Conservation (phyloP, 306 rosid genomes). For the Vicia faba region DNA sequence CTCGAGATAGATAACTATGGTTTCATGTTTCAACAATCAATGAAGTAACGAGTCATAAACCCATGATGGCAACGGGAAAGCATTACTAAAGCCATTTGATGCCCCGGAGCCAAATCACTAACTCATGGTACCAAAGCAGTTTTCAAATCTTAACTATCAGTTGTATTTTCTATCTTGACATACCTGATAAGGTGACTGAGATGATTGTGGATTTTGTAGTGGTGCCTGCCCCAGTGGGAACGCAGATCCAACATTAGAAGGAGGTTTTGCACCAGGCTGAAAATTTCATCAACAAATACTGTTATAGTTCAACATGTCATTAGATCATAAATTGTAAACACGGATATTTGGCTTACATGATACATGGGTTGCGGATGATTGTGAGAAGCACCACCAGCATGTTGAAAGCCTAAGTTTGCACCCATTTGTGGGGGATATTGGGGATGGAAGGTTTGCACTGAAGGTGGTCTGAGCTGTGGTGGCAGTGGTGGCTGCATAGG, state of each 20-base stretch:
- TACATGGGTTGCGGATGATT: constrained; percentile 69
- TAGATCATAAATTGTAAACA: constrained; percentile 31
- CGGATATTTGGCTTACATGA: constrained; percentile 72
- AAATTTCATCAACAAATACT: constrained; percentile 41
- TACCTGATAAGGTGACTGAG: constrained; percentile 83
- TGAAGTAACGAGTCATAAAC: constrained; percentile 18
- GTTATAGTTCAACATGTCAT: constrained; percentile 17
- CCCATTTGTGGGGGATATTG: constrained; percentile 79
- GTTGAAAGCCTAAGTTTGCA: constrained; percentile 68
- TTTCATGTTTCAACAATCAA: neutral
- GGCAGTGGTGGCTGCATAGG: constrained; percentile 78
- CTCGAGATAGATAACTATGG: neutral
- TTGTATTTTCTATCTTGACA: constrained; percentile 7
- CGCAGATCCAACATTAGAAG: constrained; percentile 62
- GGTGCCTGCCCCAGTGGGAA: constrained; percentile 70
- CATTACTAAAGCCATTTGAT: constrained; percentile 18
- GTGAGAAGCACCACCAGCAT: constrained; percentile 67
- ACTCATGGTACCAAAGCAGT: neutral
- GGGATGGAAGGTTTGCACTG: constrained; percentile 63
- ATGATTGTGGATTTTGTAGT: constrained; percentile 65
- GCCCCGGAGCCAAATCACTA: constrained; percentile 12
- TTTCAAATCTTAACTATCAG: constrained; percentile 15
- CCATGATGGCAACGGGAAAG: constrained; percentile 14
- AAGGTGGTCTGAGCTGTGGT: constrained; percentile 71
- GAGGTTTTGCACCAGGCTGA: constrained; percentile 76